Conservation (phyloP, 164 flowering plant genomes). For the Brasenia schreberi region DNA sequence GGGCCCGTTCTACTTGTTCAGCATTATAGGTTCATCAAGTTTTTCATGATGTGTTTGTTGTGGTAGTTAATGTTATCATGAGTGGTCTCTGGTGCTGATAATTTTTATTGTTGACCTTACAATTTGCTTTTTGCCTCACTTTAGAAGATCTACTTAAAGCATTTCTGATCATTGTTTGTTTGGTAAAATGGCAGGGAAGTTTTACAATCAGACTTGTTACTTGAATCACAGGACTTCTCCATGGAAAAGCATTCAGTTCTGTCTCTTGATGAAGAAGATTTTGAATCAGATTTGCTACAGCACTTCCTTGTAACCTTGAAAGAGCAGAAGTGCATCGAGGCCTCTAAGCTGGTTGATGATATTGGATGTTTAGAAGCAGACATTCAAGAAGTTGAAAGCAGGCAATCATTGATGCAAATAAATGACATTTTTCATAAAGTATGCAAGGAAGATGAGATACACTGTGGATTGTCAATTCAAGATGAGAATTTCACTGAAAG, state of each 20-base stretch:
- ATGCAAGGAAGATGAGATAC: conserved; percentile 6
- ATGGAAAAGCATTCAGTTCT: conserved; percentile 28
- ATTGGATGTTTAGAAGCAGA: conserved; percentile 56
- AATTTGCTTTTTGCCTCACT: no score
- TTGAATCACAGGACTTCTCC: conserved; percentile 24
- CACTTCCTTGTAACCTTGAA: conserved; percentile 55
- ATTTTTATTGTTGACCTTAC: no score
- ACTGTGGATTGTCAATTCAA: conserved; percentile 3
- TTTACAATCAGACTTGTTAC: conserved; percentile 54
- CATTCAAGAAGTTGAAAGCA: conserved; percentile 55
- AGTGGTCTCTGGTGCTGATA: no score
- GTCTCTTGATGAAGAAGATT: conserved; percentile 46
- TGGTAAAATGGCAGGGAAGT: conserved; percentile 46
- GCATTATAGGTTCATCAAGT: no score
- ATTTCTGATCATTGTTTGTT: not conserved
- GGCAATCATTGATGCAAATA: conserved; percentile 16
- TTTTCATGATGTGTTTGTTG: no score
- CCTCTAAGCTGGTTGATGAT: conserved; percentile 46
- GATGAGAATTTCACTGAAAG: not conserved
- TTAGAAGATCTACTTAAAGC: no score
- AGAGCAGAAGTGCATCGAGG: conserved; percentile 53
- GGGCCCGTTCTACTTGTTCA: no score
- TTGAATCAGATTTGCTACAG: conserved; percentile 65
- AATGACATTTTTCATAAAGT: conserved; percentile 5
- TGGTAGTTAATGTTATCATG: no score